phyloP scores from a whole-genome alignment of 1,284 basidiomycete genomes.

The Marasmius fiardii region DNA sequence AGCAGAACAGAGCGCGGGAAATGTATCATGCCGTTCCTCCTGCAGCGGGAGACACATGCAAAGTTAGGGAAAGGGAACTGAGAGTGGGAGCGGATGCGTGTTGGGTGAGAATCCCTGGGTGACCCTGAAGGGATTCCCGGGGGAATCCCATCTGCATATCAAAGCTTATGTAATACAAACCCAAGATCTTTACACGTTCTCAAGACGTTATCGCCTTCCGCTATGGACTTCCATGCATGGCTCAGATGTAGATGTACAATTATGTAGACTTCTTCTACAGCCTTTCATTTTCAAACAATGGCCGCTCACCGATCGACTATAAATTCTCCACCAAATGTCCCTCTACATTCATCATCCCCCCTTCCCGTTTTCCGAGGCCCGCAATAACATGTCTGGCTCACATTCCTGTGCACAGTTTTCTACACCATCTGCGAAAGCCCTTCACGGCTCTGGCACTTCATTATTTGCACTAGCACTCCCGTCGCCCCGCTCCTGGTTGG shows the following conservation, averaged over 20 bases:
- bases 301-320: conserved; percentile 4
- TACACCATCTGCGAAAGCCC: conserved; percentile 32
- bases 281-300: conserved; percentile 10
- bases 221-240: conserved; percentile 1
- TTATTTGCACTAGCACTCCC: conserved; percentile 37
- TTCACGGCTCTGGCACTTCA: conserved; percentile 32
- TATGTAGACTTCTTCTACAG: not conserved
- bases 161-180: not conserved
- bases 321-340: conserved; percentile 17
- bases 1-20: no score
- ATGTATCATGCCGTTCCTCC: no score
- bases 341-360: conserved; percentile 13
- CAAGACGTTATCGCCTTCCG: conserved; percentile 2
- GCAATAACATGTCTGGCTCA: conserved; percentile 26
- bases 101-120: not conserved
- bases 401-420: conserved; percentile 38
- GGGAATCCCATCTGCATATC: not conserved
- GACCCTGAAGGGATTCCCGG: not conserved
- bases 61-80: no score
- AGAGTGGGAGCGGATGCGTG: not conserved
- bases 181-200: not conserved
- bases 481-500: conserved; percentile 42
- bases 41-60: no score
- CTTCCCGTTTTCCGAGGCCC: conserved; percentile 3
- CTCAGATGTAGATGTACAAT: not conserved